Conservation (phyloP, 768 basidiomycete species). For the Leucosporidium creatinivorum region DNA sequence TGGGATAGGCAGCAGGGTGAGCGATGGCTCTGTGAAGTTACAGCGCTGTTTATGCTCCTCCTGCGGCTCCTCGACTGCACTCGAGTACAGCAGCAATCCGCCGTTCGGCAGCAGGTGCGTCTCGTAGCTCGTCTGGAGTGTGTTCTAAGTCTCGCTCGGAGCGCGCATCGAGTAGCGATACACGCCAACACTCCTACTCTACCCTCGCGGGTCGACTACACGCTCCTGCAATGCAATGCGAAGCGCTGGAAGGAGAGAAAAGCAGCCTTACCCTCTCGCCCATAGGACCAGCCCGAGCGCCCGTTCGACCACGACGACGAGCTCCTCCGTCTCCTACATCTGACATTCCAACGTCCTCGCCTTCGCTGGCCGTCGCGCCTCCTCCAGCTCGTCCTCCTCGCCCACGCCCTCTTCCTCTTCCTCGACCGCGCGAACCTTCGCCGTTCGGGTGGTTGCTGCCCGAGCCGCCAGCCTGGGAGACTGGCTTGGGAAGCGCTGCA, state of each 20-base stretch:
- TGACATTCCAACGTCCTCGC: conserved; percentile 29
- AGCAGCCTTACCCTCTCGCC: conserved; percentile 18
- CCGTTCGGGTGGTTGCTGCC: conserved; percentile 6
- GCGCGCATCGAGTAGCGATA: too few species aligned
- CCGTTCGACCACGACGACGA: conserved; percentile 9
- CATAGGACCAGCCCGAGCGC: conserved; percentile 20
- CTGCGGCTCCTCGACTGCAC: not conserved
- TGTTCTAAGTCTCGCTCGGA: not conserved
- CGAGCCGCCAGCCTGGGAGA: not conserved
- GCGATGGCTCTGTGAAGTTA: not conserved
- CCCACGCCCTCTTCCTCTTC: not conserved
- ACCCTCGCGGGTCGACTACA: too few species aligned
- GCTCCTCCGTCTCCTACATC: conserved; percentile 7
- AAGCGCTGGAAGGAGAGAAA: not conserved
- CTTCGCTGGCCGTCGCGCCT: conserved; percentile 2
- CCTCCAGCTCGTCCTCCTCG: not conserved
- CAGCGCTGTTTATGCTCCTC: not conserved
- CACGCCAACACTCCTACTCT: too few species aligned
- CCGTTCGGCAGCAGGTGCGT: not conserved
- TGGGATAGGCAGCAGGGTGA: not conserved
- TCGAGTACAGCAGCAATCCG: too few species aligned
- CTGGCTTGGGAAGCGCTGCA: conserved; percentile 10
- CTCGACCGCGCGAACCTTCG: not conserved
- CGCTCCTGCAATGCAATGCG: too few species aligned
- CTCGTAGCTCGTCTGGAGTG: not conserved